phyloP scores from a whole-genome alignment of 2,329 filamentous ascomycete species.

The Colletotrichum viniferum region DNA sequence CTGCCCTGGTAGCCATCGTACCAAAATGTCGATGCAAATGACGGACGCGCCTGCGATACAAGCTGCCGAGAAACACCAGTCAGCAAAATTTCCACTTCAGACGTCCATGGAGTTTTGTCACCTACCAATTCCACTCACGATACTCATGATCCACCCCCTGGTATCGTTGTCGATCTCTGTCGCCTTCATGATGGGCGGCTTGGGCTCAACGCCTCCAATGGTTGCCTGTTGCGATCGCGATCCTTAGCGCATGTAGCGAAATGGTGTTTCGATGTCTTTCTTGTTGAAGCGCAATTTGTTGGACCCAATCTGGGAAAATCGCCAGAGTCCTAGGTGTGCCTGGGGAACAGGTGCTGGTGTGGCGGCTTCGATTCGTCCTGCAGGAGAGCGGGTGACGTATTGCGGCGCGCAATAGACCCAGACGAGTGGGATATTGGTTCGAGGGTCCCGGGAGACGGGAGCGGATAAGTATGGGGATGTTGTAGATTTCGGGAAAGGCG shows the following conservation, averaged over 20 bases:
- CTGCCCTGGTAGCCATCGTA: constrained; percentile 75
- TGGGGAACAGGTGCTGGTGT: background rate
- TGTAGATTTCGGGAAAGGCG: background rate
- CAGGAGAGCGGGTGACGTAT: background rate
- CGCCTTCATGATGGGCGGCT: constrained; percentile 40
- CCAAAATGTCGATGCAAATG: constrained; percentile 83
- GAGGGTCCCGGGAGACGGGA: background rate
- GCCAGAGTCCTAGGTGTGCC: background rate
- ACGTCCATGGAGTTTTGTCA: constrained; percentile 20
- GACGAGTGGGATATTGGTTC: background rate
- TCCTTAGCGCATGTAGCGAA: constrained; percentile 8
- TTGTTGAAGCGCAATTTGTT: background rate
- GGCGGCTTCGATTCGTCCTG: constrained; percentile 1
- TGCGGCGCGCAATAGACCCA: constrained; percentile 8
- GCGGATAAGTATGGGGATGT: background rate
- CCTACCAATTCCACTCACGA: constrained; percentile 77
- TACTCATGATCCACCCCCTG: constrained; percentile 90
- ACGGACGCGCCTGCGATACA: constrained; percentile 79
- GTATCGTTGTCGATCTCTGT: constrained; percentile 74
- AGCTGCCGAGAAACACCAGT: constrained; percentile 40
- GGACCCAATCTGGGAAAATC: background rate
- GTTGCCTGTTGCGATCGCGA: constrained; percentile 4
- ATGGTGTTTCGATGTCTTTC: background rate
- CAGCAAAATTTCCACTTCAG: constrained; percentile 6
- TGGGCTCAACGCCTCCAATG: constrained; percentile 7